These are phyloP conservation scores for Mrakia frigida DNA, from an alignment of 768 basidiomycete genomes.

Conservation along the genomic window DNA sequence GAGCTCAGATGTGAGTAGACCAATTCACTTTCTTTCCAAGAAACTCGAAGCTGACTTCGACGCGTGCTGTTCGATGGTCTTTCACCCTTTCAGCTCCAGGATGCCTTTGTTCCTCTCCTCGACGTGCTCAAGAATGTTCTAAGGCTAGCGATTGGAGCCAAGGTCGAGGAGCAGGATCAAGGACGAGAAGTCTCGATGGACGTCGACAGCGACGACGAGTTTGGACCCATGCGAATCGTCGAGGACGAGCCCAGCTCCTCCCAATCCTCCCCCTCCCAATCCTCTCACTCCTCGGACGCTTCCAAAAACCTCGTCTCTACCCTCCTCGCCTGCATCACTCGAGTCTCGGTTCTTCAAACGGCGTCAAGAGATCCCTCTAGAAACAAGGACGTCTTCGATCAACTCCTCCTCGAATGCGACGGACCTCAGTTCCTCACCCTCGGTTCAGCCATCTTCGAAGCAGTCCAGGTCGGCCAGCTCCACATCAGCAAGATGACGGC, in stretches of 20 bases:
- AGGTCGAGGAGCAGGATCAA: neutral
- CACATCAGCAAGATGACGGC: slow-evolving; percentile 53
- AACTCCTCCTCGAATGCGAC: slow-evolving; percentile 45
- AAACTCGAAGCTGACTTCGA: neutral
- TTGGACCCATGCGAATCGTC: slow-evolving; percentile 23
- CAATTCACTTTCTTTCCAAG: neutral
- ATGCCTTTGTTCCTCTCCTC: slow-evolving; percentile 45
- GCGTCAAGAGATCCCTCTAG: slow-evolving; percentile 18
- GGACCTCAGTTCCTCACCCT: slow-evolving; percentile 54
- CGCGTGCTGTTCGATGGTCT: neutral
- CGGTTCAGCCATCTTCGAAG: slow-evolving; percentile 55
- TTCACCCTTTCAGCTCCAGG: slow-evolving; percentile 53
- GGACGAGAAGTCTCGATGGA: slow-evolving; percentile 3
- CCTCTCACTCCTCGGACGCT: neutral
- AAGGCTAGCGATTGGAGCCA: neutral
- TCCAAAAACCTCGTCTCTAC: slow-evolving; percentile 4
- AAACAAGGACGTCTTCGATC: slow-evolving; percentile 37
- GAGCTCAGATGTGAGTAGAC: slow-evolving; percentile 57
- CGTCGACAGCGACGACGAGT: slow-evolving; percentile 34
- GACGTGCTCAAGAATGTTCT: slow-evolving; percentile 42
- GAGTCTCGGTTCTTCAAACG: neutral
- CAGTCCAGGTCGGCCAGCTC: slow-evolving; percentile 56
- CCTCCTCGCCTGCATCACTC: slow-evolving; percentile 9
- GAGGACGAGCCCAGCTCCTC: neutral
- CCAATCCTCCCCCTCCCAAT: neutral